Evolutionary conservation across 129 eudicot genomes (phyloP), one percentile per base, ranked within the genome.

Genomic region (Gnaphalium uliginosum): DNA sequence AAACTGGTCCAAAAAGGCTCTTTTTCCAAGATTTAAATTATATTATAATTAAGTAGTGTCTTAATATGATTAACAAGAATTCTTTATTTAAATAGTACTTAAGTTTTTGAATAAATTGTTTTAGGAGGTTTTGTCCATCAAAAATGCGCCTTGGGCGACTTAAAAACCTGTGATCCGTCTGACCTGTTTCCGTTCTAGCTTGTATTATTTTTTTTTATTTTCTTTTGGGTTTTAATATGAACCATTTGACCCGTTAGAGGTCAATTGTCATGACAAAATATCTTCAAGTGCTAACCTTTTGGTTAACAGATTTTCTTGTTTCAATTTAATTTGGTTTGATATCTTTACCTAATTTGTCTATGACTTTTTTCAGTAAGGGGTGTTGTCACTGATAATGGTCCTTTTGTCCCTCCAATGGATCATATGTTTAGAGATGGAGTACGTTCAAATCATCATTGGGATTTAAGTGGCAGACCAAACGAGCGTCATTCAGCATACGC

Each of bases 281-380:
- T 33, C 21, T 74, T 37, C 6, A 15, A 39, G 27, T 39, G 22
- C 39, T 25, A 0, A 43, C 43, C 41, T 21, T 58, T 25, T 22
- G 26, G 65, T 76, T 14, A 22, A 30, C 24, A 17, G 65, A 48
- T 65, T 25, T 66, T 30, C 43, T 65, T 51, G 54, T 21, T 54
- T 18, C 5, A 30, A n/a, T 4, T 53, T 53, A 53, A 7, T 32
- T 30, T 17, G 29, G 30, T 53, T 2, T 32, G 14, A 30, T 53
- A 51, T 30, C 41, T 24, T 23, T 70, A 33, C 61, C 61, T 8
- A 26, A 19, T 21, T 23, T 33, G 1, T 59, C 56, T 30, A n/a
- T 65, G 29, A 37, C 10, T 23, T 77, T 48, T 65, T 57, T 9
- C 81, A 83, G 84, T 73, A 71, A 61, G 72, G 72, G 19, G 61